These are phyloP conservation scores for Penicillium simplicissimum DNA, from an alignment of 495 filamentous ascomycete species.

Conservation along the genomic window DNA sequence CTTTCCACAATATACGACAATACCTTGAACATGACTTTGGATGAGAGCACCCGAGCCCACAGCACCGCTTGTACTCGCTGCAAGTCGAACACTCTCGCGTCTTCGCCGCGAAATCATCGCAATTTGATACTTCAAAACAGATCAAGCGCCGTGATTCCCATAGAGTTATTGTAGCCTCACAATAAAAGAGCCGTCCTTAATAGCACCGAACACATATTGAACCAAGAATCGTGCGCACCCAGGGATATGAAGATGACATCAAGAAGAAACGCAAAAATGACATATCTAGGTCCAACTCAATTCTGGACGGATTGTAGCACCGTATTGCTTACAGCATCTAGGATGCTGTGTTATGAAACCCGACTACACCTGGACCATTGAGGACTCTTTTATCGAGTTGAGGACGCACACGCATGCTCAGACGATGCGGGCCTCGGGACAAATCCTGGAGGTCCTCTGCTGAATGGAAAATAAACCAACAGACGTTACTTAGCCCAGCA, in stretches of 20 bases:
- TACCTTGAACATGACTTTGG: background rate
- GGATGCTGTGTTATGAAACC: background rate
- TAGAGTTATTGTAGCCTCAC: background rate
- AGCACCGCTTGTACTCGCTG: background rate
- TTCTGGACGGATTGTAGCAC: no score
- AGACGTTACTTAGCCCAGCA: no score
- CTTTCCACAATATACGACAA: background rate
- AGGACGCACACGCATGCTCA: no score
- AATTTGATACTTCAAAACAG: background rate
- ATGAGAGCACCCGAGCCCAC: background rate
- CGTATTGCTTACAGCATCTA: no score
- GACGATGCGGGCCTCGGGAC: no score
- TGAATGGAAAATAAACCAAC: no score
- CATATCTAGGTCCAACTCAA: background rate
- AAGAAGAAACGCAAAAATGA: background rate
- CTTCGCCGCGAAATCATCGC: background rate
- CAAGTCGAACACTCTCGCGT: background rate
- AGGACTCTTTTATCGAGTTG: no score
- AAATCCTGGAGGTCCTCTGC: no score
- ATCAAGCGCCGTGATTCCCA: background rate
- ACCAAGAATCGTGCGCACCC: background rate
- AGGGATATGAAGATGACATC: background rate
- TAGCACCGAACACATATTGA: background rate
- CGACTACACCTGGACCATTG: no score
- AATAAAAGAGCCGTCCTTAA: background rate